phyloP scores from a whole-genome alignment of 202 grass and related monocot genomes.

The Bolboschoenoplectus hybrid region DNA sequence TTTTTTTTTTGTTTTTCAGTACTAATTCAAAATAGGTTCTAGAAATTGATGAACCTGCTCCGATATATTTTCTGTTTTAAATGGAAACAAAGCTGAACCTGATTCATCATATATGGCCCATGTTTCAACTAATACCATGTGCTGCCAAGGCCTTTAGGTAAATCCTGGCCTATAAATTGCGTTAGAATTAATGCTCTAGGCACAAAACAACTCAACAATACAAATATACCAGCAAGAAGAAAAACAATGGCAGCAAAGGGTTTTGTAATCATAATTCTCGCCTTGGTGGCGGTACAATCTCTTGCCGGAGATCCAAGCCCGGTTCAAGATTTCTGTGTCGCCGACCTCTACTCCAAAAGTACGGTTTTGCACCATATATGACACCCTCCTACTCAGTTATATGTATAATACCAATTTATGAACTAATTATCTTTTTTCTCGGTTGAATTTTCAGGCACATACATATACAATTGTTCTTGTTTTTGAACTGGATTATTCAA shows the following conservation, averaged over 20 bases:
- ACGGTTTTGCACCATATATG: background rate
- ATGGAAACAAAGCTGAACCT: background rate
- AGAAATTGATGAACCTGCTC: background rate
- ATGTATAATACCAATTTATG: background rate
- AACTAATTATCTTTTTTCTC: no score
- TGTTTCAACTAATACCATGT: conserved; percentile 32
- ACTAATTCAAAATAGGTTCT: no score
- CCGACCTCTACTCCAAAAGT: conserved; percentile 23
- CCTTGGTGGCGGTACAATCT: conserved; percentile 21
- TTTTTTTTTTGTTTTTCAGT: no score
- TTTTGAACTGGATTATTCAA: no score
- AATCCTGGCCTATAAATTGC: conserved; percentile 28
- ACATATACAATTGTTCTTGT: no score
- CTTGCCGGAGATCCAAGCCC: conserved; percentile 40
- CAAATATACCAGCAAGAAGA: background rate
- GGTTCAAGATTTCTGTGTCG: conserved; percentile 49
- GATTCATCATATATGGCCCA: conserved; percentile 10
- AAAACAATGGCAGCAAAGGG: conserved; percentile 20
- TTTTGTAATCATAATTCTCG: conserved; percentile 25
- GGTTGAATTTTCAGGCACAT: background rate
- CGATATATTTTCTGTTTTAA: background rate
- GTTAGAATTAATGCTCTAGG: background rate
- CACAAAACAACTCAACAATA: background rate
- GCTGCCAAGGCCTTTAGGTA: background rate
- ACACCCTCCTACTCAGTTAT: background rate